A percentile compares a stretch with the other conserved stretches of the same genome.
phyloP scores from a whole-genome alignment of 1,139 yeast species.

The Lodderomyces pseudojiufengensis region DNA sequence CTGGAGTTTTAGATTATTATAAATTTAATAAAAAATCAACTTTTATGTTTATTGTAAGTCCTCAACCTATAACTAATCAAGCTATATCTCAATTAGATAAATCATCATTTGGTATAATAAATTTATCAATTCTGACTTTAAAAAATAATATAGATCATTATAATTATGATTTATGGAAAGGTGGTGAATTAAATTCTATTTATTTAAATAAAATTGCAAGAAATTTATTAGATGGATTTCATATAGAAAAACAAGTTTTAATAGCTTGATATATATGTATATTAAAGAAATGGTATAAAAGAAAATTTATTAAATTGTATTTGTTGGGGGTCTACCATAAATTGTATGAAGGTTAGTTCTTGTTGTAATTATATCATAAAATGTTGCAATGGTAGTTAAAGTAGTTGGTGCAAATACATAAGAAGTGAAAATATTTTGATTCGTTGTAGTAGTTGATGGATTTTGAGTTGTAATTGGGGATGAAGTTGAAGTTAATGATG shows the following conservation, averaged over 20 bases:
- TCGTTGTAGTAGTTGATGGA: constrained; percentile 2
- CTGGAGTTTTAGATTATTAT: constrained; percentile 51
- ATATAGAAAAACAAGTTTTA: constrained; percentile 13
- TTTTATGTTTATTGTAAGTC: constrained; percentile 47
- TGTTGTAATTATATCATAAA: constrained; percentile 10
- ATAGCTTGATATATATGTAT: constrained; percentile 1
- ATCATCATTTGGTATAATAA: constrained; percentile 54
- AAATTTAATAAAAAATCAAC: constrained; percentile 13
- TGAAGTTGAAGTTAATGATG: constrained; percentile 5
- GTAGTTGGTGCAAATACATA: constrained; percentile 13
- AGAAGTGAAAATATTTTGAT: constrained; percentile 7
- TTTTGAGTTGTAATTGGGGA: constrained; percentile 3
- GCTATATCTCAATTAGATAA: constrained; percentile 55
- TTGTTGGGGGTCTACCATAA: constrained; percentile 12
- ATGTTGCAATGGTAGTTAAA: constrained; percentile 12
- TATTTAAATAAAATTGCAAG: constrained; percentile 46
- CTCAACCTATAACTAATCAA: constrained; percentile 56
- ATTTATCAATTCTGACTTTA: constrained; percentile 38
- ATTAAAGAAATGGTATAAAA: not conserved
- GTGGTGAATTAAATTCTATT: constrained; percentile 36
- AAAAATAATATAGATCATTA: constrained; percentile 26
- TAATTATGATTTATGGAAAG: constrained; percentile 29
- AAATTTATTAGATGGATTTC: constrained; percentile 37
- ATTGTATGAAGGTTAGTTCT: constrained; percentile 11
- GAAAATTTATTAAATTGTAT: not conserved